Base-by-base conservation (phyloP, 371 early-diverging fungal species). In the Smittium culicis region DNA sequence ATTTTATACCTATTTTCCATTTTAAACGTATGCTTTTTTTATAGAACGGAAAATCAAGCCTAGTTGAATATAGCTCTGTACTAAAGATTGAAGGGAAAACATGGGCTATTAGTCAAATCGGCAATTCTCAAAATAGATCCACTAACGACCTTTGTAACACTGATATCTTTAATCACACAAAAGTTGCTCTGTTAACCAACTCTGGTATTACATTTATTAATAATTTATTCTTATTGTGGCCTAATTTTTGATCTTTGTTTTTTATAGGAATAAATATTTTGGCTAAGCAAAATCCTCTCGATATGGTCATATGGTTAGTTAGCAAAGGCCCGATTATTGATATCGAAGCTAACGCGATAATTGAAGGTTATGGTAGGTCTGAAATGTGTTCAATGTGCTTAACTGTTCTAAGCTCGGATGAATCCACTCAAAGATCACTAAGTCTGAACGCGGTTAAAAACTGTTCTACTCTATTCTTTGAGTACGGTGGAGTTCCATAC, bases 71-170 rank as follows among this genome's bases (percentile, higher is more conserved):
- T 56, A 58, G 67, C 61, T 70, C 70, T 66, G 68, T 69, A 0
- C 55, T 74, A n/a, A 77, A 72, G n/a, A 63, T 89, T n/a, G 85
- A 85, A 58, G 94, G 94, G 28, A 87, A 88, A 67, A 82, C 88
- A 1, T 85, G 91, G 85, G 84, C 82, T n/a, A 86, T 92, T 57
- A 78, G 82, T 0, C 92, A 91, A 72, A 65, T 77, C 35, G 66
- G 58, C 55, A 29, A 61, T 20, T 14, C 27, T 17, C 20, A 64
- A 67, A 20, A 61, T 33, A 57, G 35, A 72, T 57, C 73, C 67
- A 34, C 65, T 81, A 87, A 89, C 69, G 90, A 90, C 69, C 72
- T 90, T 54, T 81, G 81, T 1, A 80, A 82, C 0, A 88, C 84
- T 66, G 71, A 84, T 1, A 74, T 79, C 2, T 67, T 73, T 27